Evolutionary conservation across 495 filamentous ascomycete genomes (phyloP), one percentile per base, ranked within the genome.

Genomic region (Neurospora hispaniola): DNA sequence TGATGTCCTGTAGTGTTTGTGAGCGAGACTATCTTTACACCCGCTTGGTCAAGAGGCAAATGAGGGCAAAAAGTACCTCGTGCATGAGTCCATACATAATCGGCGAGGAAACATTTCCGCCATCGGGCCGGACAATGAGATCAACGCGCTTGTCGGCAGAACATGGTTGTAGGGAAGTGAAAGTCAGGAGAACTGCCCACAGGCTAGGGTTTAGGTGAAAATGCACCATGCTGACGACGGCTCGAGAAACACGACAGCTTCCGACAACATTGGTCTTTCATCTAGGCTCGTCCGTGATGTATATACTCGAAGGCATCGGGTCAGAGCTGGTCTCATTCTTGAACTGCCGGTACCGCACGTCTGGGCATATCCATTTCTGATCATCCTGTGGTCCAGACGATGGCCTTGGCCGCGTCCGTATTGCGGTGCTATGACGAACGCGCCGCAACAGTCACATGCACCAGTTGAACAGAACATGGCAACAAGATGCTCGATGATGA

Each of bases 1-100:
- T 90, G 82, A 91, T 91, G 78, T 92, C 90, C 88, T 90, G 35
- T 18, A 46, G 18, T 5, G 4, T 43, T 46, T 39, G 43, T 16
- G 35, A 27, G 35, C 2, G 7, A 20, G 1, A 43, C 8, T 35
- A 7, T 62, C 12, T 16, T 6, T 8, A 43, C 27, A n/a, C 0
- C 4, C 7, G 10, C 42, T 16, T 1, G 3, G 11, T 7, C 6
- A 31, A 27, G 14, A 11, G 46, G 46, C 20, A 14, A 40, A 11
- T 9, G 31, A 40, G 6, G 27, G 27, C 9, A 3, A 18, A 62
- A 31, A 48, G 38, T 71, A 82, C 81, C 76, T 84, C 83, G 69
- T 83, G 82, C 71, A 85, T 74, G 70, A 84, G 73, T 42, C 82
- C 82, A 70, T 83, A 84, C 70, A 82, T 79, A 23, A 79, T 78